Conservation (phyloP, 345 rosid species). For the Gynandropsis gynandra region DNA sequence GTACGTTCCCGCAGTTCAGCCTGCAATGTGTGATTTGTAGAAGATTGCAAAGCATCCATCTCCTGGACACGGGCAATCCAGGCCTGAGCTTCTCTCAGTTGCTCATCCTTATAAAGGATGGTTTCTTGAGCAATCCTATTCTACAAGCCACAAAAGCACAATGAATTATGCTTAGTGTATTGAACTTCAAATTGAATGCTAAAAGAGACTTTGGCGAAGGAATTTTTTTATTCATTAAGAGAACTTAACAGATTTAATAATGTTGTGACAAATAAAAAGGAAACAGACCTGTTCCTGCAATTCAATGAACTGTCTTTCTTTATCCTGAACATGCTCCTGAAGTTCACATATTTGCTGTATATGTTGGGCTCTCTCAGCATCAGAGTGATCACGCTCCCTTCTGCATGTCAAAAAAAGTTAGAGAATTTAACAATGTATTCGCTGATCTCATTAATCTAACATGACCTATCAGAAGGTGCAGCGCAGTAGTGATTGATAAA, state of each 20-base stretch:
- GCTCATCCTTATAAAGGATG: slow-evolving; percentile 76
- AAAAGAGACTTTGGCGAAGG: too few relatives aligned
- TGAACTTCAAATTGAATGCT: background rate
- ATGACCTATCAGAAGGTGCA: too few relatives aligned
- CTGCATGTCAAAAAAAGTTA: slow-evolving; percentile 35
- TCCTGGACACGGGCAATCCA: slow-evolving; percentile 86
- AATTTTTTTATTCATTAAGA: background rate
- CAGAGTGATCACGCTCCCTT: slow-evolving; percentile 97
- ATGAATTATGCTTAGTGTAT: too few relatives aligned
- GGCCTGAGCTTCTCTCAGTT: slow-evolving; percentile 65
- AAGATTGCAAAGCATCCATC: slow-evolving; percentile 78
- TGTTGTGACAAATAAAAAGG: background rate
- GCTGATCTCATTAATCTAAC: background rate
- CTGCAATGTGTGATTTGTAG: slow-evolving; percentile 65
- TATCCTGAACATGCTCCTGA: slow-evolving; percentile 87
- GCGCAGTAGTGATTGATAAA: too few relatives aligned
- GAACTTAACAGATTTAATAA: background rate
- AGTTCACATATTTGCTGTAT: slow-evolving; percentile 71
- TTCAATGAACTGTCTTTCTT: slow-evolving; percentile 75
- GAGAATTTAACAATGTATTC: background rate
- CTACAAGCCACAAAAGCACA: slow-evolving; percentile 43
- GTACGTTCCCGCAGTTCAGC: slow-evolving; percentile 74
- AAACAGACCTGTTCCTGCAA: slow-evolving; percentile 81
- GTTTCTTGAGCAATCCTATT: slow-evolving; percentile 86
- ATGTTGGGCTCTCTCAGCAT: slow-evolving; percentile 84